A percentile compares a stretch with the other conserved stretches of the same genome.
These are phyloP conservation scores for Fusarium equiseti DNA, from an alignment of 2,329 filamentous ascomycete genomes.

Conservation along the genomic window DNA sequence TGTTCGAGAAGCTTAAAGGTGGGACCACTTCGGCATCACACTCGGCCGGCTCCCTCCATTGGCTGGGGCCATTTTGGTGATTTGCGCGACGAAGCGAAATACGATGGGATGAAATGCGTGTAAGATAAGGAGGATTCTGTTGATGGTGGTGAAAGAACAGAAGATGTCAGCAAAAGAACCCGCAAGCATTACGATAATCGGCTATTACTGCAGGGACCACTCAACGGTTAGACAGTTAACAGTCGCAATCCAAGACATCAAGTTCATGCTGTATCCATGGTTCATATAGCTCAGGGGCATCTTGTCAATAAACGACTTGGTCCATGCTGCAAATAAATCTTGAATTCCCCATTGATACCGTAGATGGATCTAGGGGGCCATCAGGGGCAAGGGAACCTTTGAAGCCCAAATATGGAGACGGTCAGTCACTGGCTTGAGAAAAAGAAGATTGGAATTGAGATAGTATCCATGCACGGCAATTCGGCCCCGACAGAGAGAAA, in stretches of 20 bases:
- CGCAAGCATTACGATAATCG: not conserved
- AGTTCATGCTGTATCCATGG: not conserved
- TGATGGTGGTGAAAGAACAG: not conserved
- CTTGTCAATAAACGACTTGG: conserved; percentile 13
- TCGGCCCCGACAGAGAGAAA: conserved; percentile 33
- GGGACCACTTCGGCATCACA: conserved; percentile 22
- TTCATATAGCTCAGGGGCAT: conserved; percentile 14
- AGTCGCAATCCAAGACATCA: not conserved
- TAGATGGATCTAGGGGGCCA: conserved; percentile 31
- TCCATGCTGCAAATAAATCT: conserved; percentile 12
- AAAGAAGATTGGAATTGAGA: conserved; percentile 12
- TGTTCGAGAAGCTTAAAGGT: conserved; percentile 19
- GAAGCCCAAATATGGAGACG: conserved; percentile 40
- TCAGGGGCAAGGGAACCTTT: conserved; percentile 27
- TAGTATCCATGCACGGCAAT: conserved; percentile 11
- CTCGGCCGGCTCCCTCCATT: conserved; percentile 35
- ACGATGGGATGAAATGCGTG: not conserved
- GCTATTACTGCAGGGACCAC: not conserved
- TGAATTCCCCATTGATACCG: not conserved
- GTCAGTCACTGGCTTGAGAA: not conserved
- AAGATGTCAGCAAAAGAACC: not conserved
- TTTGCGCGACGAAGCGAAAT: conserved; percentile 3
- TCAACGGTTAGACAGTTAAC: not conserved
- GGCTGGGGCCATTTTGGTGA: conserved; percentile 6
- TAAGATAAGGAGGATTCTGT: conserved; percentile 4